Evolutionary conservation across 108 stramenopile species (phyloP).

Genomic region (Cyclotella atomus): DNA sequence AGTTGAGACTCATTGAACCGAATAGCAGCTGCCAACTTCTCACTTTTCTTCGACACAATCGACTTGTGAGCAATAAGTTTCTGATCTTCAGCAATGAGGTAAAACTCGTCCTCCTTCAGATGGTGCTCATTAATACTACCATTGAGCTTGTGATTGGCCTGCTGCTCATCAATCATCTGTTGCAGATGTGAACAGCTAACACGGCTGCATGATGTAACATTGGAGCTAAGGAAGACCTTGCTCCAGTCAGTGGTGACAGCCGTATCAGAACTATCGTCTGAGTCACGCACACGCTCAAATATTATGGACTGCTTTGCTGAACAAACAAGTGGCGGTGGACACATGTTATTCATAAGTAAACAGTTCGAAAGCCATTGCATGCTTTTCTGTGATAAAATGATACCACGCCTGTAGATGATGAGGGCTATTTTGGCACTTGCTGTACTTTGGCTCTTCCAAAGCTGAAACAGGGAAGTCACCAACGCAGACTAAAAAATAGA

Average conservation of each 20-base stretch:
- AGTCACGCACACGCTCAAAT: not conserved
- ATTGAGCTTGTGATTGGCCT: not conserved
- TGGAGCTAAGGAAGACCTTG: slow-evolving; percentile 14
- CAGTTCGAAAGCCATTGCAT: slow-evolving; percentile 40
- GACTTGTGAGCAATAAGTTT: slow-evolving; percentile 56
- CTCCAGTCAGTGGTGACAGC: slow-evolving; percentile 31
- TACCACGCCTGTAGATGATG: slow-evolving; percentile 22
- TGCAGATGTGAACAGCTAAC: slow-evolving; percentile 30
- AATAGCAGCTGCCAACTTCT: slow-evolving; percentile 75
- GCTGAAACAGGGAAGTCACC: slow-evolving; percentile 34
- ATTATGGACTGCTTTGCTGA: not conserved
- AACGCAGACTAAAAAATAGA: slow-evolving; percentile 34
- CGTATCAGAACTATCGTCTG: not conserved
- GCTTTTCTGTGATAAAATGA: slow-evolving; percentile 12
- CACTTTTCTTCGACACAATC: slow-evolving; percentile 64
- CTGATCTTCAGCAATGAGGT: slow-evolving; percentile 49
- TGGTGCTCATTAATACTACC: no score
- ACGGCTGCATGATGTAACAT: slow-evolving; percentile 1
- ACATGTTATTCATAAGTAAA: not conserved
- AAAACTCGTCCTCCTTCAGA: slow-evolving; percentile 38
- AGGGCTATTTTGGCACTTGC: slow-evolving; percentile 23
- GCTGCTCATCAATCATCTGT: not conserved
- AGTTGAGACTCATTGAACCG: slow-evolving; percentile 61
- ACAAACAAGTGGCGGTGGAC: not conserved
- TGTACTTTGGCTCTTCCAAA: slow-evolving; percentile 6